phyloP scores from a whole-genome alignment of 495 filamentous ascomycete species.

The Rostrohypoxylon terebratum region DNA sequence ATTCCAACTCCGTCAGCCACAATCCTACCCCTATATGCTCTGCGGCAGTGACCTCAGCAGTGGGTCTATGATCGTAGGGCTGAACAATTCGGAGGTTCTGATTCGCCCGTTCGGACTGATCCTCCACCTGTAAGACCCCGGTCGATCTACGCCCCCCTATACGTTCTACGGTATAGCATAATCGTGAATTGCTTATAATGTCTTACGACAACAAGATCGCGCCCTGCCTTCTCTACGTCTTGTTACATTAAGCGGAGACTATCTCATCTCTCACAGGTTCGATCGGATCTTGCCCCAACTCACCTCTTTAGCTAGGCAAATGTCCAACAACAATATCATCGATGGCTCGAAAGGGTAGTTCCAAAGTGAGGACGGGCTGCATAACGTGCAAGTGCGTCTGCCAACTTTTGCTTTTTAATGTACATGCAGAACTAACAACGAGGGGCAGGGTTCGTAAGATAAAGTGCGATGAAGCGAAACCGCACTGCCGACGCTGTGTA shows the following conservation, averaged over 20 bases:
- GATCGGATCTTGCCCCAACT: conserved; percentile 23
- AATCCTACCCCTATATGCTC: background rate
- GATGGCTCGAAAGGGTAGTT: conserved; percentile 46
- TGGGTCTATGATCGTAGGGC: conserved; percentile 5
- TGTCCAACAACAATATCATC: background rate
- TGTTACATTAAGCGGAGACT: conserved; percentile 5
- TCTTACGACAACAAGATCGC: background rate
- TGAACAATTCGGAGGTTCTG: conserved; percentile 1
- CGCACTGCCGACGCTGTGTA: conserved; percentile 59
- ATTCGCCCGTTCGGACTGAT: conserved; percentile 32
- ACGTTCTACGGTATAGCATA: background rate
- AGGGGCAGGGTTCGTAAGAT: conserved; percentile 60
- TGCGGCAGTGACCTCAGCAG: background rate
- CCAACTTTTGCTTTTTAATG: background rate
- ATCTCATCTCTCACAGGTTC: conserved; percentile 15
- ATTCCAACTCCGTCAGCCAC: background rate
- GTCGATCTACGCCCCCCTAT: conserved; percentile 19
- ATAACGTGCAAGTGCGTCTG: conserved; percentile 46
- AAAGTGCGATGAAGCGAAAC: conserved; percentile 66
- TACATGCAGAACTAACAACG: conserved; percentile 1
- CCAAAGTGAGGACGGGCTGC: conserved; percentile 46
- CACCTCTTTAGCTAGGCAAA: background rate
- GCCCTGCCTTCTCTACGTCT: background rate
- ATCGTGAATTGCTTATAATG: conserved; percentile 4
- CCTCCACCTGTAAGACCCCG: conserved; percentile 23